Evolutionary conservation across 345 rosid species (phyloP).

Genomic region (Euclidium syriacum): DNA sequence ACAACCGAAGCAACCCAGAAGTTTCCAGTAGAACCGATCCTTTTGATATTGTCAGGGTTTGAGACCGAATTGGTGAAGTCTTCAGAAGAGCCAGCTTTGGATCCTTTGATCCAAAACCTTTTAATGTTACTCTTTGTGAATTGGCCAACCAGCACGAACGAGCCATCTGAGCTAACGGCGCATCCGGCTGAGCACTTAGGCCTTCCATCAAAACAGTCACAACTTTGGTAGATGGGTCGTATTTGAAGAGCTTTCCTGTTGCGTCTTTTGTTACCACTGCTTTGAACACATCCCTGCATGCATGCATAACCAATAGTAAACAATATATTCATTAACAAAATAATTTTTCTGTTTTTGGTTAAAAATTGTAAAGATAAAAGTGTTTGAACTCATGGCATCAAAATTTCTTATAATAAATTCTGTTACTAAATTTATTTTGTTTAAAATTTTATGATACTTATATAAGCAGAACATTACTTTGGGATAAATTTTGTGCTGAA

Average conservation of each 20-base stretch:
- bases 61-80: slow-evolving; percentile 25
- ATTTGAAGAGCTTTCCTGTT: slow-evolving; percentile 25
- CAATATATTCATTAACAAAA: too few relatives aligned
- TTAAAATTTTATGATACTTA: too few relatives aligned
- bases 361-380: too few relatives aligned
- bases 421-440: too few relatives aligned
- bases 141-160: slow-evolving; percentile 28
- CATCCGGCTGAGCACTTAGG: slow-evolving; percentile 29
- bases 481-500: slow-evolving; percentile 31
- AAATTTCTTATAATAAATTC: too few relatives aligned
- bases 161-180: slow-evolving; percentile 30
- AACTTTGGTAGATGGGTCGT: slow-evolving; percentile 22
- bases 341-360: too few relatives aligned
- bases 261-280: slow-evolving; percentile 28
- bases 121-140: slow-evolving; percentile 31
- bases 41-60: slow-evolving; percentile 32
- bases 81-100: slow-evolving; percentile 27
- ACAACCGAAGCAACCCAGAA: slow-evolving; percentile 35
- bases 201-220: slow-evolving; percentile 27
- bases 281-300: slow-evolving; percentile 20
- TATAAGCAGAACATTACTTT: background rate
- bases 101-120: slow-evolving; percentile 33
- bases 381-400: too few relatives aligned
- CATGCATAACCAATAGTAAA: slow-evolving; percentile 12
- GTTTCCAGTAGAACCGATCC: slow-evolving; percentile 23